Base-by-base conservation (phyloP, 108 stramenopile genomes). In the Ochromonas danica region DNA sequence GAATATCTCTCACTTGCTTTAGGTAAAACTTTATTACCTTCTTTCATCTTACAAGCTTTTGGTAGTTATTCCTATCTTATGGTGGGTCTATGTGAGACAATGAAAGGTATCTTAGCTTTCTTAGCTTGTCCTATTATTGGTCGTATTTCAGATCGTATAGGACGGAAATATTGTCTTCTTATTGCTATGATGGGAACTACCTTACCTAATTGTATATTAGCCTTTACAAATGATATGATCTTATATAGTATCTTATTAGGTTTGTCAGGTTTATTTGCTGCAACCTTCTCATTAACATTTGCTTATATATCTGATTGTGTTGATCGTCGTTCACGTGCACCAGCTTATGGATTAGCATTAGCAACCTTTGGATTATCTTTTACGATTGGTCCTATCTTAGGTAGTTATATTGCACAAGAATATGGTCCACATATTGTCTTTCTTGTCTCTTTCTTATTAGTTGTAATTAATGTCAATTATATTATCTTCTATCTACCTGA, bases 301-400 rank as follows among this genome's bases (percentile, higher is more conserved):
- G 94, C 96, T 1, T 98, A 98, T 87, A 98, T 98, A 45, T 87
- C 91, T 22, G 97, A 98, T 86, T 89, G 93, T 31, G 93, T 96
- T 14, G 83, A 84, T 42, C 81, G 87, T 67, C 85, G 92, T 51
- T 88, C 90, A 61, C 89, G 96, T 22, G 95, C 96, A 10, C 89
- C 93, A 2, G 97, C 95, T 0, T 98, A 94, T 84, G 97, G 97
- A 40, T 70, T 96, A 62, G 97, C 97, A n/a, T 81, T 98, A 79
- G 96, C 96, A 2, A 96, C 94, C 0, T 91, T 94, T 81, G 97
- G 97, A 0, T 87, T 98, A 77, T 90, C 89, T 65, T 96, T 95
- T 81, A 95, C 94, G 6, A 87, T 98, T 60, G 97, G 96, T n/a
- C 95, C 97, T 27, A 87, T 93, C 80, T 83, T 91, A 43, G 97